These are phyloP conservation scores for Sisymbrium irio DNA, from an alignment of 345 rosid genomes.

Conservation along the genomic window DNA sequence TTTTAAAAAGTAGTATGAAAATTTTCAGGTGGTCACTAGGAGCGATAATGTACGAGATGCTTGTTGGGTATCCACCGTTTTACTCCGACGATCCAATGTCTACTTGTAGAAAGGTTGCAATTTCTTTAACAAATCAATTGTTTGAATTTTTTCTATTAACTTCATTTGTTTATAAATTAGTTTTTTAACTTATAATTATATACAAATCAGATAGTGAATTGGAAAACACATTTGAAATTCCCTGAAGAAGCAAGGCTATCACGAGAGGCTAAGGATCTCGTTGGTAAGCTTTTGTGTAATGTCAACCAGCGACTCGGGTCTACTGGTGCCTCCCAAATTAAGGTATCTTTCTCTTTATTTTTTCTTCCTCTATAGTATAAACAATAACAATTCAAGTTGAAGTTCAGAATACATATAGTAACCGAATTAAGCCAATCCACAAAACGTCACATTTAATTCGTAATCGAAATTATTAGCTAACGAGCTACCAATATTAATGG, in stretches of 20 bases:
- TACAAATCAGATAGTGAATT: slow-evolving; percentile 68
- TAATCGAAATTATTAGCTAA: background rate
- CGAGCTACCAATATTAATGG: background rate
- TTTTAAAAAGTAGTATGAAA: background rate
- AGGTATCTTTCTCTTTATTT: slow-evolving; percentile 54
- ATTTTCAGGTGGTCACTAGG: slow-evolving; percentile 86
- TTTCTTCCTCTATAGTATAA: background rate
- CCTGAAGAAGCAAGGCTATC: slow-evolving; percentile 90
- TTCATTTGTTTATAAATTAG: background rate
- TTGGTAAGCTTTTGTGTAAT: slow-evolving; percentile 75
- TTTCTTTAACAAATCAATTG: background rate
- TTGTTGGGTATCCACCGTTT: slow-evolving; percentile 91
- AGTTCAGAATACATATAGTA: too few species aligned
- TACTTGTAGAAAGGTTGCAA: slow-evolving; percentile 79
- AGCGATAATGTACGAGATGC: slow-evolving; percentile 94
- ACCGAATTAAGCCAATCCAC: slow-evolving; percentile 19
- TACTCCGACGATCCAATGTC: slow-evolving; percentile 92
- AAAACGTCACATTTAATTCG: background rate
- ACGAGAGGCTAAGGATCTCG: slow-evolving; percentile 66
- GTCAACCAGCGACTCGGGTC: slow-evolving; percentile 82
- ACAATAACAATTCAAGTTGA: background rate
- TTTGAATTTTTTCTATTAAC: background rate
- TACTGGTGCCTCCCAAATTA: slow-evolving; percentile 78
- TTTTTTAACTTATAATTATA: background rate
- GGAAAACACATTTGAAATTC: slow-evolving; percentile 94